Evolutionary conservation across 306 rosid genomes (phyloP).

Genomic region (Astragalus glycyphyllos): DNA sequence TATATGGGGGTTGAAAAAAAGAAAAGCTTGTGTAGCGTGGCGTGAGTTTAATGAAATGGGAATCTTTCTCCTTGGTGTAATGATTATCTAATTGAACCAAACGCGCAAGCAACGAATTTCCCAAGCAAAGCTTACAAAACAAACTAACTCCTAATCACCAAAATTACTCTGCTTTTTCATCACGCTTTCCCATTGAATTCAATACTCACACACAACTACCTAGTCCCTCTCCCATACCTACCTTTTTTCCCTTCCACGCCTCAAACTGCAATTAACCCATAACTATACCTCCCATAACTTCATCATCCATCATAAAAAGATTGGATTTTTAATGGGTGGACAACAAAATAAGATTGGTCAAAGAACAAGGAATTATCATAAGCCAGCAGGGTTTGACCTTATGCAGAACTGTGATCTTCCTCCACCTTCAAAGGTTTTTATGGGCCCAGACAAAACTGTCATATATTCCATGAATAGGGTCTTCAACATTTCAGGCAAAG

Average conservation of each 20-base stretch:
- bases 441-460: conserved; percentile 51
- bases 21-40: conserved; percentile 6
- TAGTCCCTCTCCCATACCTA: conserved; percentile 43
- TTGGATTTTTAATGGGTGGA: conserved; percentile 47
- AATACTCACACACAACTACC: conserved; percentile 37
- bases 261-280: conserved; percentile 37
- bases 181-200: conserved; percentile 34
- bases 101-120: conserved; percentile 60
- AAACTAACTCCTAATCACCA: conserved; percentile 38
- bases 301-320: conserved; percentile 19
- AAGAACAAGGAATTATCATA: conserved; percentile 43
- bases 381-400: conserved; percentile 57
- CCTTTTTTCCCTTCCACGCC: conserved; percentile 49
- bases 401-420: conserved; percentile 96
- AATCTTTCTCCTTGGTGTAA: conserved; percentile 9
- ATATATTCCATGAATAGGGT: conserved; percentile 58
- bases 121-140: conserved; percentile 39
- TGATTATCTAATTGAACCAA: conserved; percentile 38
- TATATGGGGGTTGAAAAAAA: not conserved
- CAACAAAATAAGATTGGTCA: conserved; percentile 36
- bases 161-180: conserved; percentile 33
- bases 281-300: too few species aligned
- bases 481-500: conserved; percentile 38
- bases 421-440: conserved; percentile 80
- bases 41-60: conserved; percentile 23